A percentile compares a stretch with the other conserved stretches of the same genome.
Evolutionary conservation across 306 rosid species (phyloP).

Genomic region (Echinosophora koreensis): DNA sequence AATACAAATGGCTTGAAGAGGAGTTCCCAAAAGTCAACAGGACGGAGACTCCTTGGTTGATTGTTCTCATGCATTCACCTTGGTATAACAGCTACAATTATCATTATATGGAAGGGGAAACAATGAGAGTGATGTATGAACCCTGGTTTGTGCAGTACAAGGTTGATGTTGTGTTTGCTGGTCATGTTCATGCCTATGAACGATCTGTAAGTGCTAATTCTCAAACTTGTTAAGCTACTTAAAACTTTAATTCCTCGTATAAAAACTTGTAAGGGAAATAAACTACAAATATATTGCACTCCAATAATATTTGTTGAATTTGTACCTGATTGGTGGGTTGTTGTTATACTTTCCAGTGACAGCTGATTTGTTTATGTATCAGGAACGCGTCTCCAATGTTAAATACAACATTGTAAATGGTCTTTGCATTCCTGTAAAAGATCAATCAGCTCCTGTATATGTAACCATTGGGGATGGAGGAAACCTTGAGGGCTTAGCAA

Average conservation of each 20-base stretch:
- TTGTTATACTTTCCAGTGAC: not conserved
- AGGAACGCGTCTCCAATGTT: slow-evolving; percentile 86
- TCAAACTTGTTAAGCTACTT: not conserved
- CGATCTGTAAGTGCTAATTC: slow-evolving; percentile 68
- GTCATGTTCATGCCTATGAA: slow-evolving; percentile 97
- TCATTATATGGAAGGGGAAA: slow-evolving; percentile 95
- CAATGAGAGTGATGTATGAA: slow-evolving; percentile 87
- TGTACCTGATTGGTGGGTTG: not conserved
- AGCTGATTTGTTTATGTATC: slow-evolving; percentile 21
- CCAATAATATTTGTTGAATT: not conserved
- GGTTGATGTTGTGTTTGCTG: slow-evolving; percentile 86
- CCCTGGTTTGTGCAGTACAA: slow-evolving; percentile 73
- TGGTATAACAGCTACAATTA: slow-evolving; percentile 75
- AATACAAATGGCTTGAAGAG: slow-evolving; percentile 74
- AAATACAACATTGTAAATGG: slow-evolving; percentile 82
- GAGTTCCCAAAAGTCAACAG: slow-evolving; percentile 83
- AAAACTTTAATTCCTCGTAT: not conserved
- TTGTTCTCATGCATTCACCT: slow-evolving; percentile 83
- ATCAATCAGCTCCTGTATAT: slow-evolving; percentile 87
- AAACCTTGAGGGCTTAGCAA: slow-evolving; percentile 85
- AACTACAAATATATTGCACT: not conserved
- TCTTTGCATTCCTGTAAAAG: slow-evolving; percentile 72
- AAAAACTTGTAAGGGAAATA: not conserved
- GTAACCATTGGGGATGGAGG: slow-evolving; percentile 95
- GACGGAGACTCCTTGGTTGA: slow-evolving; percentile 87